Evolutionary conservation across 2,329 filamentous ascomycete species (phyloP), one percentile per base, ranked within the genome.

Genomic region (Sporothrix pallida): DNA sequence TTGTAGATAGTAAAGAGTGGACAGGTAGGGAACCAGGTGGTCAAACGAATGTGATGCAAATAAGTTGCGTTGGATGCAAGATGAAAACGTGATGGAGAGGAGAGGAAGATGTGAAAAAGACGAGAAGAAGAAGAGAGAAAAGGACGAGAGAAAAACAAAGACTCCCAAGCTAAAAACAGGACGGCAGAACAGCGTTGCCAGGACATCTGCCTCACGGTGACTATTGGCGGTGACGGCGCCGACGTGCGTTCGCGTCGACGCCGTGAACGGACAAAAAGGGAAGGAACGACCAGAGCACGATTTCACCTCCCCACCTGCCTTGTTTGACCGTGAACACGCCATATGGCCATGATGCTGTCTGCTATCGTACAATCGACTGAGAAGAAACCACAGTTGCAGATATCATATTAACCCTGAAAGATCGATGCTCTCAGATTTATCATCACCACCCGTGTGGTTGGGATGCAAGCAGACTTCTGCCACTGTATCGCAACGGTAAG

Each of bases 41-140:
- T 26, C 17, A 70, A 67, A 56, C n/a, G 67, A 70, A 10, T 56
- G 67, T 44, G 50, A 26, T 42, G 50, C 67, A 70, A 44, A 23
- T 10, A 20, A 13, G 7, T 70, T 54, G 48, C 48, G 26, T 6
- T 23, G 23, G 46, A 10, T 13, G 15, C 31, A 42, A 50, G 15
- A 17, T 23, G 56, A 71, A 44, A 52, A 13, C 37, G 54, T 8
- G n/a, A 20, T 31, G 23, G 50, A 44, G 50, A 48, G 1, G 50
- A 44, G 31, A 20, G 15, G 31, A 37, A 37, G 31, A 17, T 2
- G 23, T n/a, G 31, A 42, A 10, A n/a, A 9, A 31, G 44, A 17
- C 20, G n/a, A 31, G 20, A 12, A 8, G 4, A 23, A 48, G 13
- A 8, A 15, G 46, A n/a, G 46, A 46, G 8, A 48, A 31, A 54